Evolutionary conservation across 768 basidiomycete species (phyloP), one percentile per base, ranked within the genome.

Genomic region (Auricularia sp.): DNA sequence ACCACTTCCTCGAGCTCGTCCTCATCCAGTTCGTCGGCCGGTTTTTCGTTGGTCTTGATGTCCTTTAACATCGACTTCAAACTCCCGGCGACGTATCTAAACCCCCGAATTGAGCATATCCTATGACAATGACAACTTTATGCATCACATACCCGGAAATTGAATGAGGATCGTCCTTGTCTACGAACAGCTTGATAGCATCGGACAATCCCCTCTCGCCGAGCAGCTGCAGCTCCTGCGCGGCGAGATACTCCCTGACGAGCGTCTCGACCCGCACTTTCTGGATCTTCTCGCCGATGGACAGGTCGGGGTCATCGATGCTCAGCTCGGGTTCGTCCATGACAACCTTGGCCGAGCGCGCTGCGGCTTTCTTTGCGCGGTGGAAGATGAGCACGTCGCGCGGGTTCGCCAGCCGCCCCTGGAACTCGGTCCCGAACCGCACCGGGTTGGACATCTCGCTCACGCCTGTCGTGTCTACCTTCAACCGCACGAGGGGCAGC

Each of bases 91-190:
- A 93, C 90, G 74, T 92, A 90, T 54, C 90, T 92, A 68, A 39
- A n/a, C 29, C 29, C 29, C 29, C 29, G 29, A 29, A 29, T 29
- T 29, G 29, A 29, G 29, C 29, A 29, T 29, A 29, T 29, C 29
- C 29, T 29, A 29, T 29, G 58, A 60, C 34, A 18, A 56, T 56
- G 10, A 56, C 14, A 36, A 33, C 43, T 7, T 34, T 23, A 63
- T 36, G 35, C 39, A 12, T 3, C n/a, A 83, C 89, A 68, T 68
- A 94, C 93, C 79, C 83, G 68, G 87, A 84, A 71, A 99, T 96
- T 8, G 96, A 93, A 77, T 94, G 90, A 35, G 84, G 86, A 74
- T 97, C 94, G 71, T 98, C 96, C 80, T 99, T 99, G 74, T 98
- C 95, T 65, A 99, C 95, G 75, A 91, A 98, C 75, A 87, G 82